Conservation (phyloP, 148 eudicot species). For the Polygonum aviculare region DNA sequence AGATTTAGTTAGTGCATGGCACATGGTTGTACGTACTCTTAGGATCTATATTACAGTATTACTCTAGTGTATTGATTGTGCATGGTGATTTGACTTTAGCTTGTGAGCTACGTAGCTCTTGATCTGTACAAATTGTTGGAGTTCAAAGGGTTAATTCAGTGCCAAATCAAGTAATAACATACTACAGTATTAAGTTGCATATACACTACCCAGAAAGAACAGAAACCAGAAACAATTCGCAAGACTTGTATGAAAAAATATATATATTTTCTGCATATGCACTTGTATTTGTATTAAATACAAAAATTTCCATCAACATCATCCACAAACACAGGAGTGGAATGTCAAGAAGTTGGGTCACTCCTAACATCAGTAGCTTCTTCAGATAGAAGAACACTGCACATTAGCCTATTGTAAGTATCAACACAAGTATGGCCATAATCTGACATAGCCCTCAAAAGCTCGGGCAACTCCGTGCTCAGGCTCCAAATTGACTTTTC, state of each 20-base stretch:
- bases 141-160: too few species aligned
- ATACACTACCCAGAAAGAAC: too few species aligned
- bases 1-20: background rate
- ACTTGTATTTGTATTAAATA: too few species aligned
- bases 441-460: conserved; percentile 65
- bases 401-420: conserved; percentile 43
- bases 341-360: background rate
- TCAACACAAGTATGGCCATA: conserved; percentile 50
- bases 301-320: background rate
- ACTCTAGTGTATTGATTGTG: background rate
- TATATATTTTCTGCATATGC: too few species aligned
- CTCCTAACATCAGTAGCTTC: background rate
- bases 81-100: too few species aligned
- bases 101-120: too few species aligned
- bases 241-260: too few species aligned
- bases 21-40: background rate
- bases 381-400: conserved; percentile 35
- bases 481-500: conserved; percentile 68
- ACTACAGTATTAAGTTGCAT: too few species aligned
- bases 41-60: background rate
- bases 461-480: conserved; percentile 65
- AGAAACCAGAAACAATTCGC: too few species aligned
- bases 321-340: background rate
- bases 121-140: too few species aligned
- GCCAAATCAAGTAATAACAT: too few species aligned